Base-by-base conservation (phyloP, 2,329 filamentous ascomycete genomes). In the Hysterium pulicare region DNA sequence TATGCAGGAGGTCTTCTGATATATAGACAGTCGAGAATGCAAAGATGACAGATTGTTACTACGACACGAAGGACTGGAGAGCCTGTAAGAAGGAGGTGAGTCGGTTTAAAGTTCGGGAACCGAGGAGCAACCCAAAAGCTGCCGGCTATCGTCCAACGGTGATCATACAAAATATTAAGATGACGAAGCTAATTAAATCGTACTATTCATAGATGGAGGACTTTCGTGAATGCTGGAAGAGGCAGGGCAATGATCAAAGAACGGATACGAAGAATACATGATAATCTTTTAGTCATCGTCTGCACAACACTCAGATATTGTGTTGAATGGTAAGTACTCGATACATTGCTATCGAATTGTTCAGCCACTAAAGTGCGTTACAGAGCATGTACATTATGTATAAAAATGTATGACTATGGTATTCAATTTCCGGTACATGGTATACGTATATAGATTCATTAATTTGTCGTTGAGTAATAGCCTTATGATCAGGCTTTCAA, bases 1-100 rank as follows among this genome's bases (percentile, higher is more conserved):
- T 40, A 20, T 42, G 19, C 21, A 32, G 7, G 4, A 24, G 15
- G 16, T 23, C 40, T 20, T 23, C 33, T 41, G 55, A 28, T 44
- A 47, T 21, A 13, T 17, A 37, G 2, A 34, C 53, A 96, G 91
- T 81, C 17, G 91, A 97, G 62, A 95, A 97, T 61, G 73, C 79
- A 41, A 90, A 83, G 61, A 79, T 98, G 83, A 96, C 90, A 26
- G 88, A 97, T 66, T 98, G 93, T 70, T 95, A 94, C 68, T 95
- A 82, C 62, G 89, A 91, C 42, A 95, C 90, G 77, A 95, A 90
- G 66, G 93, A 98, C 65, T 98, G 93, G 91, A 78, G 93, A 55
- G 76, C 78, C 44, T 98, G 93, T 70, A 86, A 86, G 62, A 76
- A 82, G 53, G 91, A 97, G 81, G 91, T 95, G 67, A 73, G 86